Conservation (phyloP, 2,329 filamentous ascomycete genomes). For the Ophiosphaerella herpotricha region DNA sequence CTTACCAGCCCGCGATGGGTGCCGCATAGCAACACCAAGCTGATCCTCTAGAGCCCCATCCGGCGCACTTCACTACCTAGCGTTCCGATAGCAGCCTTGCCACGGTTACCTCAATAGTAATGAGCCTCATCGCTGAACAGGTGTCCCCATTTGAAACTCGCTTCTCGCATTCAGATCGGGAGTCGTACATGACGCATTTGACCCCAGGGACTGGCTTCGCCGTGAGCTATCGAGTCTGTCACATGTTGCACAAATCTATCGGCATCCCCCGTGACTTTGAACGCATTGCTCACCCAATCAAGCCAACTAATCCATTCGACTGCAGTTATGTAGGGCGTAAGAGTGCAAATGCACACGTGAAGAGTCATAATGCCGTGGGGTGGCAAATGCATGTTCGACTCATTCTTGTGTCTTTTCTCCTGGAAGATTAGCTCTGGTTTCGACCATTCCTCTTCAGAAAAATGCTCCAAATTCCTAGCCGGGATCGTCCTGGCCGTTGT, state of each 20-base stretch:
- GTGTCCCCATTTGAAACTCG: background rate
- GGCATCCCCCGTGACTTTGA: background rate
- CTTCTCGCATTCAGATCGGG: too few relatives aligned
- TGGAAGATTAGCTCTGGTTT: too few relatives aligned
- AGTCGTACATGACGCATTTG: too few relatives aligned
- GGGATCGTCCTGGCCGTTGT: too few relatives aligned
- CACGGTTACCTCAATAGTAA: constrained; percentile 3
- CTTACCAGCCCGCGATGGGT: background rate
- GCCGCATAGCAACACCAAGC: background rate
- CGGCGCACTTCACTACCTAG: too few relatives aligned
- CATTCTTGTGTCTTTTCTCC: too few relatives aligned
- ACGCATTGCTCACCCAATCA: background rate
- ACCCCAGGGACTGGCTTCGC: background rate
- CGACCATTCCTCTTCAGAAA: too few relatives aligned
- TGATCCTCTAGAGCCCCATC: background rate
- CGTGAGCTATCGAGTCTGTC: background rate
- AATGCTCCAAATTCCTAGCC: too few relatives aligned
- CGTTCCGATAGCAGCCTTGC: constrained; percentile 1
- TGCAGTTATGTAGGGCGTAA: background rate
- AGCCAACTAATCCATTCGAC: background rate
- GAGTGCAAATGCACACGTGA: background rate
- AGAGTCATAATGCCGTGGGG: background rate
- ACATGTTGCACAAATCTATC: background rate
- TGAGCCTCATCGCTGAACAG: constrained; percentile 5
- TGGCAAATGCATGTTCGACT: background rate